These are phyloP conservation scores for Botryotinia globosa DNA, from an alignment of 2,329 filamentous ascomycete species.

Conservation along the genomic window DNA sequence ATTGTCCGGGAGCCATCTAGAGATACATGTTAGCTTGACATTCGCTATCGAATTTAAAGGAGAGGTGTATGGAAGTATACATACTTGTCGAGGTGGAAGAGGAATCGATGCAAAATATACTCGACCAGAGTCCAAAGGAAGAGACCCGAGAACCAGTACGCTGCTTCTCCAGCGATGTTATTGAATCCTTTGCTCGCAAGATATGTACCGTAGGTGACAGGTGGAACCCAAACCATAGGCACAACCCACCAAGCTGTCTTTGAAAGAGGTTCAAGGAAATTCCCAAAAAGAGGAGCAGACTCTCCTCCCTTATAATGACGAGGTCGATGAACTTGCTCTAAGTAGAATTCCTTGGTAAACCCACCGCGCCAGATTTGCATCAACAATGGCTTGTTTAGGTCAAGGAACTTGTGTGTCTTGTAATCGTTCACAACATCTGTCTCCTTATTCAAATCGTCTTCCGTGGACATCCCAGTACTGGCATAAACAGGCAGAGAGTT, in stretches of 20 bases:
- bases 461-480: constrained; percentile 82
- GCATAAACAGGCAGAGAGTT: constrained; percentile 47
- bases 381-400: constrained; percentile 79
- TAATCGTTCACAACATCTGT: constrained; percentile 77
- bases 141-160: constrained; percentile 69
- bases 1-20: constrained; percentile 85
- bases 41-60: neutral
- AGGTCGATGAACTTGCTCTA: constrained; percentile 92
- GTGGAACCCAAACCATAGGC: constrained; percentile 81
- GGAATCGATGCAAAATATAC: constrained; percentile 81
- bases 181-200: constrained; percentile 61
- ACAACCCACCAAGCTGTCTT: constrained; percentile 94
- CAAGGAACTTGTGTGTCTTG: constrained; percentile 89
- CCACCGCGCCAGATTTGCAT: constrained; percentile 84
- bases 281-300: constrained; percentile 92
- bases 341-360: constrained; percentile 93
- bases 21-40: constrained; percentile 33
- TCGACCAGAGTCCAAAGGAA: constrained; percentile 87
- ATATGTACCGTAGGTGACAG: constrained; percentile 68
- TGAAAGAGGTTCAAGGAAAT: constrained; percentile 96
- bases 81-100: constrained; percentile 93
- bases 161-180: constrained; percentile 46
- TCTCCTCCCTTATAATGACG: constrained; percentile 92
- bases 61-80: constrained; percentile 39
- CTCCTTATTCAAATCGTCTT: constrained; percentile 80